Conservation (phyloP, 2,329 filamentous ascomycete species). For the Cercospora brassicicola region DNA sequence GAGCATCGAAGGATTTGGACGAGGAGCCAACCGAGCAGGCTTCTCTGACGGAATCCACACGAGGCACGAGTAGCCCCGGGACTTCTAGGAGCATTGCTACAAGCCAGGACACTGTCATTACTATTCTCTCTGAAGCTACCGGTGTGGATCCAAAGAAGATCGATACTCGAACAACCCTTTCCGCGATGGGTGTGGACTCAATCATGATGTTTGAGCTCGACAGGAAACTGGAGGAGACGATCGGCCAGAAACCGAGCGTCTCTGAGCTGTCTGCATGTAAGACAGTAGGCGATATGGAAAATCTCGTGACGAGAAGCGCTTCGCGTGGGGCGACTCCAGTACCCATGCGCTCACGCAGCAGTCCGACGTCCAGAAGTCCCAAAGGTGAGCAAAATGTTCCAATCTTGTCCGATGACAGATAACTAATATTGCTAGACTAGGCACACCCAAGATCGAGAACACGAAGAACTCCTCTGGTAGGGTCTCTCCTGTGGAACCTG, state of each 20-base stretch:
- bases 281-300: constrained; percentile 21
- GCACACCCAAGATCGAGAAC: background rate
- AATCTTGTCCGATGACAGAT: background rate
- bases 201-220: constrained; percentile 25
- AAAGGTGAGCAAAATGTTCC: background rate
- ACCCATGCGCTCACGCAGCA: background rate
- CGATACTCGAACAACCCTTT: constrained; percentile 14
- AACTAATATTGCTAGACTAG: background rate
- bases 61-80: background rate
- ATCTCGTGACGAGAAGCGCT: constrained; percentile 8
- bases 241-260: constrained; percentile 13
- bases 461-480: background rate
- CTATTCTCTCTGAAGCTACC: constrained; percentile 14
- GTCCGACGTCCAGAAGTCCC: background rate
- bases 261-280: constrained; percentile 17
- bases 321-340: constrained; percentile 2
- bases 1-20: background rate
- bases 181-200: constrained; percentile 22
- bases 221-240: constrained; percentile 11
- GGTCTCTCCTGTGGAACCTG: background rate
- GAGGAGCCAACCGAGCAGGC: background rate
- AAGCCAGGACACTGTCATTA: constrained; percentile 3
- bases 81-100: constrained; percentile 4
- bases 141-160: constrained; percentile 16
- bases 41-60: background rate